A percentile compares a stretch with the other conserved stretches of the same genome.
Conservation (phyloP, 345 rosid species). For the Dipteronia sinensis region DNA sequence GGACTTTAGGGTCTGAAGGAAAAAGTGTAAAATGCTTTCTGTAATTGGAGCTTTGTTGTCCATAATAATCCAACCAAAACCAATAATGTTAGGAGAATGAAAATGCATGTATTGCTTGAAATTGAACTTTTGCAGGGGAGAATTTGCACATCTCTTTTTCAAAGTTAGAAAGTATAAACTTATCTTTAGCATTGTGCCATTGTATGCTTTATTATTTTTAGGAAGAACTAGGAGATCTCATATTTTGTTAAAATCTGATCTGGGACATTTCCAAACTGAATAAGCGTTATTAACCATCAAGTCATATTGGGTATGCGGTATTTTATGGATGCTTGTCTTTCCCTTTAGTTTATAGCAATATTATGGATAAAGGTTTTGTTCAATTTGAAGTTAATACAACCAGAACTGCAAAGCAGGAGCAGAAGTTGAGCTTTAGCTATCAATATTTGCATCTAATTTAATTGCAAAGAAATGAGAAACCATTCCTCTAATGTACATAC, state of each 20-base stretch:
- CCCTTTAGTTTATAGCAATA: not conserved
- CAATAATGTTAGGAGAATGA: not conserved
- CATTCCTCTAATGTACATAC: conserved; percentile 21
- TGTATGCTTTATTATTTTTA: not conserved
- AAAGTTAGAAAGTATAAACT: too few species aligned
- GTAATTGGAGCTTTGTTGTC: not conserved
- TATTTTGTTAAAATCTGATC: too few species aligned
- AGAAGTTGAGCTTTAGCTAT: not conserved
- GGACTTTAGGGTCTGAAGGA: not conserved
- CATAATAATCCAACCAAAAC: not conserved
- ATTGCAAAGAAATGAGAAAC: conserved; percentile 1
- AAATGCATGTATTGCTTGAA: not conserved
- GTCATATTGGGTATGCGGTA: too few species aligned
- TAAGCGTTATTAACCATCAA: too few species aligned
- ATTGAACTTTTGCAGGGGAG: not conserved
- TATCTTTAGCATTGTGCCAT: too few species aligned
- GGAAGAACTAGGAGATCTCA: not conserved
- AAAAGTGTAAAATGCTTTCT: not conserved
- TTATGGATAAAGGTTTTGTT: not conserved
- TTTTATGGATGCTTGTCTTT: too few species aligned
- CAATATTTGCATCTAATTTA: conserved; percentile 20
- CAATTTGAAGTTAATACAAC: not conserved
- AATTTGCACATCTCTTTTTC: not conserved
- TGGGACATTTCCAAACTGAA: too few species aligned
- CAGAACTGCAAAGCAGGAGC: not conserved